phyloP scores from a whole-genome alignment of 2,329 filamentous ascomycete genomes.

The Aspergillus candidus region DNA sequence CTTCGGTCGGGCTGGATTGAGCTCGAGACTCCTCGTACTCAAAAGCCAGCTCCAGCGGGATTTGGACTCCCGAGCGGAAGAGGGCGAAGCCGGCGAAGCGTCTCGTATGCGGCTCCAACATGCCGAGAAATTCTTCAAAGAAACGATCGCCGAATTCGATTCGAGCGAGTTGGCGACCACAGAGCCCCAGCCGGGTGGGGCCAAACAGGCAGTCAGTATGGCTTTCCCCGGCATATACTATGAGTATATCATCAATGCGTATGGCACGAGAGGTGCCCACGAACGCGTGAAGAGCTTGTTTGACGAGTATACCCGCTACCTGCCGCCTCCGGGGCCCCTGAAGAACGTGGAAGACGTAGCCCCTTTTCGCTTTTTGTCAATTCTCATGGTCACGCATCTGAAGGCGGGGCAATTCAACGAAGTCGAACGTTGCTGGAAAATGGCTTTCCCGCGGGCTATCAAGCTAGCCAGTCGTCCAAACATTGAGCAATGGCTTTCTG shows the following conservation, averaged over 20 bases:
- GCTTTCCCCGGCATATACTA: conserved; percentile 49
- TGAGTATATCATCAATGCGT: conserved; percentile 51
- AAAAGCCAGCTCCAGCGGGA: conserved; percentile 32
- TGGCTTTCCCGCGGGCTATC: conserved; percentile 51
- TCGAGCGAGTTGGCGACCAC: conserved; percentile 39
- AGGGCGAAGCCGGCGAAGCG: conserved; percentile 5
- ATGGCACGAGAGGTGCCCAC: conserved; percentile 43
- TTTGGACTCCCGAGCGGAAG: conserved; percentile 16
- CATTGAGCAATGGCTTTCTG: conserved; percentile 17
- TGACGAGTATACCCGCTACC: conserved; percentile 42
- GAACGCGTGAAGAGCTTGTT: conserved; percentile 51
- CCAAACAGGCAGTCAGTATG: conserved; percentile 31
- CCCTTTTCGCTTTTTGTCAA: conserved; percentile 53
- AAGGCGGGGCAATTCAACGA: conserved; percentile 52
- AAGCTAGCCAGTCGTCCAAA: conserved; percentile 36
- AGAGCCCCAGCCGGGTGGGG: conserved; percentile 32
- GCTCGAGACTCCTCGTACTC: conserved; percentile 32
- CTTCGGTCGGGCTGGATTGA: conserved; percentile 29
- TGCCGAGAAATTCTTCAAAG: conserved; percentile 33
- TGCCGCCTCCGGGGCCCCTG: conserved; percentile 5
- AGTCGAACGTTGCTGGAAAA: conserved; percentile 61
- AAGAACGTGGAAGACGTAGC: conserved; percentile 28
- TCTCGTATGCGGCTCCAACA: conserved; percentile 23
- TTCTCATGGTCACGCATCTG: conserved; percentile 63
- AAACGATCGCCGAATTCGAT: conserved; percentile 34